Percentiles rank a stretch among this genome's conserved stretches.
Evolutionary conservation across 345 rosid species (phyloP).

Genomic region (Gossypium anomalum): DNA sequence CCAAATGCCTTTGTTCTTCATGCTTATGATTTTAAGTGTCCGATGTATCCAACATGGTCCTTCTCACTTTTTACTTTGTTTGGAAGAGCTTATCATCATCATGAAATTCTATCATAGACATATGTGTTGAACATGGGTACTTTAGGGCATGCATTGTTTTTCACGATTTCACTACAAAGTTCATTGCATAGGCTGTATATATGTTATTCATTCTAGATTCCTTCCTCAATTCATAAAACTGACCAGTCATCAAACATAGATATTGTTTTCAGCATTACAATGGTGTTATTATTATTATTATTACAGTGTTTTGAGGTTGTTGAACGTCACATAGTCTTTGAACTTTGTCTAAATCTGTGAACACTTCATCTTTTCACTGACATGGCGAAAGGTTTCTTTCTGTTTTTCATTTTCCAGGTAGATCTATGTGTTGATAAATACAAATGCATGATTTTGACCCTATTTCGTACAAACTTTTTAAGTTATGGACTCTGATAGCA

Average conservation of each 20-base stretch:
- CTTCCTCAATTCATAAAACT: background rate
- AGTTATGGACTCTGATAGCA: slow-evolving; percentile 44
- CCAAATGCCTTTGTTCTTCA: no score
- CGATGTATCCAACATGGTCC: no score
- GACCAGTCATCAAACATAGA: background rate
- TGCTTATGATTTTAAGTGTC: no score
- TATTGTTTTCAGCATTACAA: background rate
- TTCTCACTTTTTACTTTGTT: no score
- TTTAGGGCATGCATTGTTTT: no score
- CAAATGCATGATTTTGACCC: background rate
- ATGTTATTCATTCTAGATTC: background rate
- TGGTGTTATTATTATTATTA: no score
- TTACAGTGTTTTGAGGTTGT: slow-evolving; percentile 2
- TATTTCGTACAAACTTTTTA: background rate
- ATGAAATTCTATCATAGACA: no score
- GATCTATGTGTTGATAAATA: background rate
- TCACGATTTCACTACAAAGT: background rate
- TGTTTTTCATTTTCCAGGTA: background rate
- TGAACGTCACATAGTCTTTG: background rate
- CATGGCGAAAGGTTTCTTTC: background rate
- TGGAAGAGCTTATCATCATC: no score
- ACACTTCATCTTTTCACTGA: background rate
- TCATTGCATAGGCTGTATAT: background rate
- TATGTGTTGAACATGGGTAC: no score
- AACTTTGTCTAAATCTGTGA: background rate